phyloP scores from a whole-genome alignment of 2,329 filamentous ascomycete species.

The Aureobasidium sp. region DNA sequence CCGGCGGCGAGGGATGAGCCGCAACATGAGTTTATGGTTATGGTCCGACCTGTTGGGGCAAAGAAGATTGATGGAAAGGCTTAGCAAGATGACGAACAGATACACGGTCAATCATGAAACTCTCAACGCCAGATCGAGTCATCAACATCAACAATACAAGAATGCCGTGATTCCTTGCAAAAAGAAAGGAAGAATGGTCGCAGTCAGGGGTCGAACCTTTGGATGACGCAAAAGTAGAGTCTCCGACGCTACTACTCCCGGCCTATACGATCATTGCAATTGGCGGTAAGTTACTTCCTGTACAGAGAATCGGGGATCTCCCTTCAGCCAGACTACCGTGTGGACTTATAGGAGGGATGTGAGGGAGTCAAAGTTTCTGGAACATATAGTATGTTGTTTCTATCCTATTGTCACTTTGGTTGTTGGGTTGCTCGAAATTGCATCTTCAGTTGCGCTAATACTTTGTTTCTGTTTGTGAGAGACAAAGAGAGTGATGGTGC shows the following conservation, averaged over 20 bases:
- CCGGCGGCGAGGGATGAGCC: constrained; percentile 15
- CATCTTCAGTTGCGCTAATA: not conserved
- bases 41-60: not conserved
- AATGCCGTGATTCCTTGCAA: not conserved
- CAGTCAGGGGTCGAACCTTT: not conserved
- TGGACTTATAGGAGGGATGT: not conserved
- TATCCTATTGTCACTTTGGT: not conserved
- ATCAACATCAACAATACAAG: not conserved
- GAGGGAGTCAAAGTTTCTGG: not conserved
- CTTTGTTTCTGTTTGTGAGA: too few relatives aligned
- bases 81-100: not conserved
- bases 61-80: not conserved
- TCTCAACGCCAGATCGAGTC: not conserved
- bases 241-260: not conserved
- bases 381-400: not conserved
- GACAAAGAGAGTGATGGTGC: too few relatives aligned
- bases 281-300: not conserved
- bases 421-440: not conserved
- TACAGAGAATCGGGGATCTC: not conserved
- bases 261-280: not conserved
- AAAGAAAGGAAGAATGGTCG: not conserved
- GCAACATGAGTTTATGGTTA: constrained; percentile 12
- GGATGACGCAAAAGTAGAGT: not conserved
- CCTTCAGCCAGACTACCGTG: not conserved
- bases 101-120: too few relatives aligned